Percentiles rank a stretch among this genome's conserved stretches.
phyloP scores from a whole-genome alignment of 441 rosid genomes.

The Theobroma grandiflorum region DNA sequence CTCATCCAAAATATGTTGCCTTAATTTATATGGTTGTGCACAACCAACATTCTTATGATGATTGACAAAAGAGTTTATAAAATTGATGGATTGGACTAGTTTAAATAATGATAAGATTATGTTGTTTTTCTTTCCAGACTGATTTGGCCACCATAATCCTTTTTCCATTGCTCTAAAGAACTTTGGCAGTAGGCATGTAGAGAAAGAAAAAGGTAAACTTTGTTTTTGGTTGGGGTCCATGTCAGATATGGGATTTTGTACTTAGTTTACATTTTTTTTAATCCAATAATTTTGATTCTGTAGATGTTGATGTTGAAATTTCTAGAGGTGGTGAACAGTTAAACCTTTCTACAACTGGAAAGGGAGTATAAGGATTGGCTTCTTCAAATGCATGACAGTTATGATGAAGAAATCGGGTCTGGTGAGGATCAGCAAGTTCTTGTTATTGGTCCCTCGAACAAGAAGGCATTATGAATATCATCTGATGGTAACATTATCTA shows the following conservation, averaged over 20 bases:
- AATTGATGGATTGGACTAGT: background rate
- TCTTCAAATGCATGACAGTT: conserved; percentile 56
- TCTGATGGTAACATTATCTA: no score
- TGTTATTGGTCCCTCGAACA: no score
- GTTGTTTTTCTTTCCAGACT: conserved; percentile 45
- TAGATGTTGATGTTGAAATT: no score
- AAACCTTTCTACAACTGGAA: no score
- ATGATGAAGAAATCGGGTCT: conserved; percentile 46
- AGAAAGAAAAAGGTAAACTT: no score
- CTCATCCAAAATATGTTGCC: background rate
- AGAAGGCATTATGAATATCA: conserved; percentile 24
- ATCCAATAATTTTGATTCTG: background rate
- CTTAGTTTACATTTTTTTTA: background rate
- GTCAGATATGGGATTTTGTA: background rate
- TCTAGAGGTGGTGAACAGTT: no score
- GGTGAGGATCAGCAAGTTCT: background rate
- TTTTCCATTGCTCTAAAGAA: conserved; percentile 58
- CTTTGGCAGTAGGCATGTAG: conserved; percentile 41
- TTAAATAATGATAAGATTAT: background rate
- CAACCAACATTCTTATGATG: background rate
- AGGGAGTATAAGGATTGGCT: background rate
- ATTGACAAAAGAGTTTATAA: background rate
- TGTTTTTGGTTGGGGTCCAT: background rate
- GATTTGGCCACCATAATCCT: conserved; percentile 55
- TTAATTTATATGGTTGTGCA: background rate